Evolutionary conservation across 352 stramenopile species (phyloP), one percentile per base, ranked within the genome.

Genomic region (Thalassiosira exigua): DNA sequence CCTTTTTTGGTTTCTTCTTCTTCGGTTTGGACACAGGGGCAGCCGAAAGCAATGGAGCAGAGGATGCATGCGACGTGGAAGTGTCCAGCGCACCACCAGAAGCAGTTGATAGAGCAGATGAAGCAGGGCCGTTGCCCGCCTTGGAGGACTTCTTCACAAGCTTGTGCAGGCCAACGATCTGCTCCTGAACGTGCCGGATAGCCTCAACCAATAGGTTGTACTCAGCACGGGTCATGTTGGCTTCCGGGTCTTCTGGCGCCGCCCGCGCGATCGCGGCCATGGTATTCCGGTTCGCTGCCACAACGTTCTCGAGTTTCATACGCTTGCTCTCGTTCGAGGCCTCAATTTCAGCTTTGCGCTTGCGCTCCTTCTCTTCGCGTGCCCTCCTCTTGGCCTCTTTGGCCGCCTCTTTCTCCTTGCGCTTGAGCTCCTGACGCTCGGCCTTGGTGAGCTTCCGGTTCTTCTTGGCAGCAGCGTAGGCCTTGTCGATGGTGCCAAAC

Each of bases 131-230:
- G 14, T 7, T 14, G 14, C 36, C 36, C 26, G 33, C 41, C 29
- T 48, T 62, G 29, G 27, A 46, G 65, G 75, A 85, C 41, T 89
- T 75, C 48, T 82, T 75, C 1, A 88, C 73, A 67, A 90, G 60
- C 30, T 69, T 90, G 51, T 91, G 78, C 17, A 87, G 73, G 62
- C 85, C 72, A 65, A 91, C 79, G 30, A 89, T 66, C 62, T 93
- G 87, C 24, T 84, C 59, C 39, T 91, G 81, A 48, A 91, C 39
- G 26, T 90, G 58, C 56, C 86, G 76, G 32, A 93, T 85, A 69
- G 88, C 82, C 48, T 85, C 54, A 24, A 93, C 12, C n/a, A 93
- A 66, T 11, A 86, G 58, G 54, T 88, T 90, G 52, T 89, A 93
- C 56, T 91, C 87, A 42, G 73, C 62, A 53, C 87, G 69, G 14